A percentile compares a stretch with the other conserved stretches of the same genome.
These are phyloP conservation scores for Lepiota brunneoincarnata DNA, from an alignment of 768 basidiomycete genomes.

Conservation along the genomic window DNA sequence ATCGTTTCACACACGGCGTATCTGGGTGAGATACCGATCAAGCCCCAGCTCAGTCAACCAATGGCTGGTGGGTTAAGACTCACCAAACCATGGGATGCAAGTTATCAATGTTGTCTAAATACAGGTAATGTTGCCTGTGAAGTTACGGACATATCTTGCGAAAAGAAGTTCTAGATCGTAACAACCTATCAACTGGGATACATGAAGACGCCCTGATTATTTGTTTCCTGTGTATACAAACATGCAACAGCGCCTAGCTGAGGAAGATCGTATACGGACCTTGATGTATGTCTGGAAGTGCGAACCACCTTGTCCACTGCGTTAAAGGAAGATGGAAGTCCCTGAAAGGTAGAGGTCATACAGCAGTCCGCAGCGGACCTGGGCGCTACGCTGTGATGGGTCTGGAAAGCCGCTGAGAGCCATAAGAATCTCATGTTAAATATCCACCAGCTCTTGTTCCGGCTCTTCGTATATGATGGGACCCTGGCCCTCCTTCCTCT, in stretches of 20 bases:
- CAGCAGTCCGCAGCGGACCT: too few species aligned
- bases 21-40: slow-evolving; percentile 1
- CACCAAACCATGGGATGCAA: neutral
- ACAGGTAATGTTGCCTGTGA: neutral
- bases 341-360: too few species aligned
- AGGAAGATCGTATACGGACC: too few species aligned
- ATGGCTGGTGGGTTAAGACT: neutral
- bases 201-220: neutral
- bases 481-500: slow-evolving; percentile 1
- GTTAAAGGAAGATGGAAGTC: too few species aligned
- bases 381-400: neutral
- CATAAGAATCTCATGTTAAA: neutral
- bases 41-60: neutral
- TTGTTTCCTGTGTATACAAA: too few species aligned
- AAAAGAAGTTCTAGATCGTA: neutral
- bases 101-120: too few species aligned
- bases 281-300: too few species aligned
- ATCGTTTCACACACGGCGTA: neutral
- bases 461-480: slow-evolving; percentile 27
- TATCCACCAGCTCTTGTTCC: slow-evolving; percentile 27
- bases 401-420: too few species aligned
- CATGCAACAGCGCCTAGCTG: too few species aligned
- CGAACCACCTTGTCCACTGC: too few species aligned
- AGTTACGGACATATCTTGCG: neutral
- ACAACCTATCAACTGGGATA: neutral